Evolutionary conservation across 345 rosid species (phyloP), one percentile per base, ranked within the genome.

Genomic region (Lumnitzera racemosa): DNA sequence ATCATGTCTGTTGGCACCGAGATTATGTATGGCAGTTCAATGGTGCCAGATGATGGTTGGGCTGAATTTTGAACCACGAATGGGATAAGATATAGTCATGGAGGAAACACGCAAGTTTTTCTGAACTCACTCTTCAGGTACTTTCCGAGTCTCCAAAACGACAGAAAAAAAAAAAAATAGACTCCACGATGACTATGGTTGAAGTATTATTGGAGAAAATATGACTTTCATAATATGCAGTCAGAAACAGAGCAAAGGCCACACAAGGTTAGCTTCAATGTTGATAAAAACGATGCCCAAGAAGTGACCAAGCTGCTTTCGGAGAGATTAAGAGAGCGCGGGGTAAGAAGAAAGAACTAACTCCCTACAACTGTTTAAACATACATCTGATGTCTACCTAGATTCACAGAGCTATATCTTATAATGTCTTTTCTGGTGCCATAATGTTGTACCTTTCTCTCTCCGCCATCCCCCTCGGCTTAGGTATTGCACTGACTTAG

Each of bases 1-100:
- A 90, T 94, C 61, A 86, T 88, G 97, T 94, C 99, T 52, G 99
- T 94, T 60, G 99, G 99, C 61, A 94, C 97, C 14, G 99, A 94
- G 85, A 94, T 94, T 67, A 88, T 97, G 0, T 90, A 83, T 74
- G 99, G 99, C 41, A 74, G 69, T 67, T 67, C 82, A 23, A 83
- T 94, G 97, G 80, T 78, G 49, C 99, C 90, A 5, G 99, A 94
- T 77, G 78, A 82, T 74, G 96, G 97, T 23, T 94, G 99, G 97
- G 82, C 83, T 79, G 81, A 88, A 17, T 54, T 86, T 77, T 94
- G 70, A 88, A 83, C 75, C 70, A 84, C 59, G 86, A 88, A 64
- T 94, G 99, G 99, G 92, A 94, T 49, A 67, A 77, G 75, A 70
- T n/a, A 57, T 86, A 56, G 91, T 90, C 12, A 67, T 63, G 41